Conservation (phyloP, 2,329 filamentous ascomycete species). For the Juglanconis oblonga region DNA sequence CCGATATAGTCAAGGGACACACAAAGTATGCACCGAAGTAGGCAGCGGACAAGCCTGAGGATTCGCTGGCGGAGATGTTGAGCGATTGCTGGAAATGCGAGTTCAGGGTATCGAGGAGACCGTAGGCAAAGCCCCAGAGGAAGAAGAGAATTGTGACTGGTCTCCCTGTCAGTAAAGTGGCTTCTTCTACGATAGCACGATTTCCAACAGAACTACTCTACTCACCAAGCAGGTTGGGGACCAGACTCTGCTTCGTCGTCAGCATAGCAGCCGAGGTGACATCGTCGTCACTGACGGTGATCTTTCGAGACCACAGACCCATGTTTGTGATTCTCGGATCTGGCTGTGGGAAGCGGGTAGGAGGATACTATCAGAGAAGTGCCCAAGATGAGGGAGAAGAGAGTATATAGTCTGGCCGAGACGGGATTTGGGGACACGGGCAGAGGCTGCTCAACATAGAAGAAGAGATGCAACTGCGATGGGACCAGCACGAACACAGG, state of each 20-base stretch:
- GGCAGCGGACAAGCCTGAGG: conserved; percentile 46
- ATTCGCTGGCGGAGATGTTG: conserved; percentile 40
- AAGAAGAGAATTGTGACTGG: conserved; percentile 34
- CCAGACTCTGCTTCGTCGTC: conserved; percentile 31
- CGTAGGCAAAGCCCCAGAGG: conserved; percentile 35
- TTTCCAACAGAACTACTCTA: neutral
- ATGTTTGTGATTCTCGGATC: conserved; percentile 17
- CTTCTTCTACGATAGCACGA: too few relatives aligned
- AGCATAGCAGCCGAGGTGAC: conserved; percentile 31
- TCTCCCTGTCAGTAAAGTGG: neutral
- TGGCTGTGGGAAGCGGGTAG: neutral
- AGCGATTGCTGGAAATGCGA: conserved; percentile 34
- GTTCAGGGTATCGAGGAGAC: conserved; percentile 27
- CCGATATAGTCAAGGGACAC: conserved; percentile 35
- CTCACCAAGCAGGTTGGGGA: conserved; percentile 28
- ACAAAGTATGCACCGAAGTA: conserved; percentile 48
- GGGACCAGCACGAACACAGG: neutral
- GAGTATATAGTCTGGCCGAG: neutral
- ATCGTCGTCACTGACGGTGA: conserved; percentile 31
- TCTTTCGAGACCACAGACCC: conserved; percentile 29
- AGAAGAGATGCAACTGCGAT: neutral
- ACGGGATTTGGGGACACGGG: neutral
- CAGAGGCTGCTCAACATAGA: neutral
- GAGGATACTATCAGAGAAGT: neutral
- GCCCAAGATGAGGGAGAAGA: neutral